These are phyloP conservation scores for Metarhizium guizhouense DNA, from an alignment of 2,329 filamentous ascomycete species.

Conservation along the genomic window DNA sequence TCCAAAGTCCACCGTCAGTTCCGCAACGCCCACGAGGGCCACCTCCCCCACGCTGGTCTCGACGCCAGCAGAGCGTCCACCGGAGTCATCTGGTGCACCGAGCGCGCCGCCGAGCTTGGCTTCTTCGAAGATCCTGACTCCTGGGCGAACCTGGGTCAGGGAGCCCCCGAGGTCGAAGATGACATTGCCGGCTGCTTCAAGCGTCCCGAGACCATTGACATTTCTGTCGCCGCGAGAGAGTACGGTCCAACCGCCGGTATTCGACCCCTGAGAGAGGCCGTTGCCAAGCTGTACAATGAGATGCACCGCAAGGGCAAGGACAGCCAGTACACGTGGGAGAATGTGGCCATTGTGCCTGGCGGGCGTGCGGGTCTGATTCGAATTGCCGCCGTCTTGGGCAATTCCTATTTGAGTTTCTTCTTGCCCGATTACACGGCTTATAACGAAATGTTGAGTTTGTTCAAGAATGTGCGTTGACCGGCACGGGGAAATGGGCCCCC, in stretches of 20 bases:
- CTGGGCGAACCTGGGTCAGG: constrained; percentile 93
- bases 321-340: constrained; percentile 93
- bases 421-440: constrained; percentile 95
- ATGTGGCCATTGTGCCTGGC: constrained; percentile 91
- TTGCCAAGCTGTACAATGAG: constrained; percentile 87
- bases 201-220: constrained; percentile 68
- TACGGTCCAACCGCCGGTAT: constrained; percentile 94
- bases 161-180: constrained; percentile 87
- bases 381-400: constrained; percentile 88
- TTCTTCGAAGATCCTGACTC: constrained; percentile 70
- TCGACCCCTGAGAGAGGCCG: constrained; percentile 78
- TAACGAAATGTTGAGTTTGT: constrained; percentile 92
- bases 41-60: constrained; percentile 83
- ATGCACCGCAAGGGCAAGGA: constrained; percentile 82
- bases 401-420: constrained; percentile 88
- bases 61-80: constrained; percentile 83
- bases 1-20: constrained; percentile 86
- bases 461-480: constrained; percentile 61
- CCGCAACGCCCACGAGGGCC: constrained; percentile 80
- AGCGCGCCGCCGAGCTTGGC: constrained; percentile 81
- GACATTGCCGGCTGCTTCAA: constrained; percentile 85
- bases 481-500: neutral
- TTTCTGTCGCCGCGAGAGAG: constrained; percentile 71
- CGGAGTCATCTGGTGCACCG: constrained; percentile 88
- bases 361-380: constrained; percentile 87